Evolutionary conservation across 2,329 filamentous ascomycete species (phyloP).

Genomic region (Penicillium sumatraense): DNA sequence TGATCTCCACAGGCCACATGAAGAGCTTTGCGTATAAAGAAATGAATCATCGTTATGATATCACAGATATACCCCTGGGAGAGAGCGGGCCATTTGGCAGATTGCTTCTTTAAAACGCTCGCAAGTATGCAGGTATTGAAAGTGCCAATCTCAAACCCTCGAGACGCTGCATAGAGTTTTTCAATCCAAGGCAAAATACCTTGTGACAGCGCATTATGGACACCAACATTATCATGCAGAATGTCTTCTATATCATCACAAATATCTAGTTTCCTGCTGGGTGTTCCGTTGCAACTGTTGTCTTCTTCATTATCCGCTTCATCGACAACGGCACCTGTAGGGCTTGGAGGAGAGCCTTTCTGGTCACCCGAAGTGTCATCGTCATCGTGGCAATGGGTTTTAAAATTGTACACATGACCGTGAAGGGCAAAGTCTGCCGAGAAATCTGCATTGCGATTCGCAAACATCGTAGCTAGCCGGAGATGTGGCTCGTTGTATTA

Average conservation of each 20-base stretch:
- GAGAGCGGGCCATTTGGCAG: slow-evolving; percentile 58
- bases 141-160: slow-evolving; percentile 61
- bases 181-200: slow-evolving; percentile 54
- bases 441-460: slow-evolving; percentile 6
- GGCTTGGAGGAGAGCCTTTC: not conserved
- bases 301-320: slow-evolving; percentile 1
- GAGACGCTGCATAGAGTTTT: slow-evolving; percentile 48
- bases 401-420: slow-evolving; percentile 27
- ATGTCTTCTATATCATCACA: slow-evolving; percentile 22
- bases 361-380: not conserved
- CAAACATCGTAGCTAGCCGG: slow-evolving; percentile 8
- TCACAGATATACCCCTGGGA: slow-evolving; percentile 56
- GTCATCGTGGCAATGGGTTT: slow-evolving; percentile 22
- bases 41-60: slow-evolving; percentile 57
- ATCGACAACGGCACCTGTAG: not conserved
- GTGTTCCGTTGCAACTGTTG: not conserved
- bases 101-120: slow-evolving; percentile 57
- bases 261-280: not conserved
- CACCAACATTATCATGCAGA: slow-evolving; percentile 11
- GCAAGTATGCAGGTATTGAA: slow-evolving; percentile 39
- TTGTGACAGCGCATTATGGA: not conserved
- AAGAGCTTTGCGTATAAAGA: slow-evolving; percentile 56
- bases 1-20: slow-evolving; percentile 49
- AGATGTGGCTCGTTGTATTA: slow-evolving; percentile 27
- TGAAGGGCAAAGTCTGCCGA: not conserved